These are phyloP conservation scores for Xylaria sp. DNA, from an alignment of 2,329 filamentous ascomycete species.

Conservation along the genomic window DNA sequence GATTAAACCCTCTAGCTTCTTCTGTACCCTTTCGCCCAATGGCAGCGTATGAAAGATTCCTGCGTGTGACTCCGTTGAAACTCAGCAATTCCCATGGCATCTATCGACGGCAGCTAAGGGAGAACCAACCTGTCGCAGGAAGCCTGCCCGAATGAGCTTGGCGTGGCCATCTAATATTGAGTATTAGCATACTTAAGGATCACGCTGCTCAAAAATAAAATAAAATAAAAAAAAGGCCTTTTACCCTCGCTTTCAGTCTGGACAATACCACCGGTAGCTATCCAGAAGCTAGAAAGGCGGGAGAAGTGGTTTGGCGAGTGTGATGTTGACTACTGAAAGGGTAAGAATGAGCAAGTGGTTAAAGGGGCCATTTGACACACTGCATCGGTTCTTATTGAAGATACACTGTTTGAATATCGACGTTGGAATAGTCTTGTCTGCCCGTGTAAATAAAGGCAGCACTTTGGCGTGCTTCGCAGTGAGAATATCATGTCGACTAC, in stretches of 20 bases:
- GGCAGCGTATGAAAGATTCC: conserved; percentile 94
- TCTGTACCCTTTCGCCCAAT: conserved; percentile 84
- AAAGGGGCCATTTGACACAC: conserved; percentile 29
- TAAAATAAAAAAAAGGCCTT: conserved; percentile 18
- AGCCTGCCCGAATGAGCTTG: conserved; percentile 76
- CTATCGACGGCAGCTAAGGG: neutral
- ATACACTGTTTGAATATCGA: conserved; percentile 25
- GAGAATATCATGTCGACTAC: conserved; percentile 37
- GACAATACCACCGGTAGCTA: conserved; percentile 76
- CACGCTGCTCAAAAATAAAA: too few relatives aligned
- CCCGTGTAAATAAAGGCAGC: conserved; percentile 28
- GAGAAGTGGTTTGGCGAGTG: conserved; percentile 36
- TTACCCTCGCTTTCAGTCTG: conserved; percentile 65
- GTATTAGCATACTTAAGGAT: conserved; percentile 37
- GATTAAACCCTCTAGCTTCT: conserved; percentile 86
- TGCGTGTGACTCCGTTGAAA: conserved; percentile 69
- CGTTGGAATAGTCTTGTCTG: conserved; percentile 16
- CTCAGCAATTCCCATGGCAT: conserved; percentile 24
- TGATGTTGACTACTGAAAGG: conserved; percentile 25
- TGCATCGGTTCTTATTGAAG: conserved; percentile 18
- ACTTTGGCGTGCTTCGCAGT: conserved; percentile 34
- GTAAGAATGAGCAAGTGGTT: conserved; percentile 18
- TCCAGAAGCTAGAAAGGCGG: conserved; percentile 79
- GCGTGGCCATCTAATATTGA: conserved; percentile 68
- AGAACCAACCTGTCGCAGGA: conserved; percentile 71